Evolutionary conservation across 441 rosid species (phyloP), one percentile per base, ranked within the genome.

Genomic region (Cnidoscolus chayamansa): DNA sequence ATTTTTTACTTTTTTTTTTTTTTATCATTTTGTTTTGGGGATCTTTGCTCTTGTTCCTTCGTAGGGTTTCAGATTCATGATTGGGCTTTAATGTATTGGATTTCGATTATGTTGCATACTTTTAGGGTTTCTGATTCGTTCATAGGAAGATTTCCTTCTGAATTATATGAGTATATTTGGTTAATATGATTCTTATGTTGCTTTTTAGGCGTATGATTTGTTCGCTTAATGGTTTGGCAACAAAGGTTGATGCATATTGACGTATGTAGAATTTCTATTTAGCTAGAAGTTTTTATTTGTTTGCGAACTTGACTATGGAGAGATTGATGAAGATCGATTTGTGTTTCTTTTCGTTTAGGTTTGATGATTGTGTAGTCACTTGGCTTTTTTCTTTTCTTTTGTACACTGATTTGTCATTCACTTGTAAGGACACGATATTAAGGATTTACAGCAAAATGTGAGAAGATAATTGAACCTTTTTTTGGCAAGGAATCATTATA

Each of bases 61-160:
- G 75, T 83, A 72, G 81, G 83, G 78, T 83, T 86, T 81, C 65
- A 40, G 76, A 74, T 81, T 79, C 67, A 73, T 32, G 74, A 71
- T 71, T 71, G 54, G 15, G 40, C 30, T 72, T 53, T 3, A n/a
- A 20, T 31, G 6, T 4, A 9, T 11, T 62, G 50, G 32, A 40
- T 60, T 11, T 65, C n/a, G 32, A 17, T 65, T 45, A 70, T 31
- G 54, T 63, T 69, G 40, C 74, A 74, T 79, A 74, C 51, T 63
- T 25, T 17, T 20, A 32, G 35, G 10, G 45, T 59, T 37, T 70
- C 45, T 4, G 25, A 57, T 51, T 43, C 63, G 58, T 7, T 47
- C 15, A 12, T 53, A 45, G 19, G 62, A 53, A 54, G 20, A 25
- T 37, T 32, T 30, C 68, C 61, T 71, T 48, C 9, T 56, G 47